These are phyloP conservation scores for Aureobasidium pullulans DNA, from an alignment of 2,329 filamentous ascomycete species.

Conservation along the genomic window DNA sequence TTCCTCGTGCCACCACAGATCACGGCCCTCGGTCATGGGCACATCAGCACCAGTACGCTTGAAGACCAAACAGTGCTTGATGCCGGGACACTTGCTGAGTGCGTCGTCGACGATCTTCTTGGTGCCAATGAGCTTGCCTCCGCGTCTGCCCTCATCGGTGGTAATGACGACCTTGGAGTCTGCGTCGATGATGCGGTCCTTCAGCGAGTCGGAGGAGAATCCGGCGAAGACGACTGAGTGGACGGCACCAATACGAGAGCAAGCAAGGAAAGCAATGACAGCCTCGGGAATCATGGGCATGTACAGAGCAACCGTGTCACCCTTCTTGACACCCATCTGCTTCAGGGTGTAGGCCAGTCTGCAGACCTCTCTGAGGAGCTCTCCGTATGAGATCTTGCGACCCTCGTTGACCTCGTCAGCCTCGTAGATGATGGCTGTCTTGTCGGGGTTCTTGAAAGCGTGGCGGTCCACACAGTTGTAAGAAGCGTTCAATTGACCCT, in stretches of 20 bases:
- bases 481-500: constrained; percentile 87
- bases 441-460: constrained; percentile 88
- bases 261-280: constrained; percentile 82
- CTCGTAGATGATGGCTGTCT: constrained; percentile 96
- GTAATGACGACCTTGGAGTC: constrained; percentile 92
- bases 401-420: constrained; percentile 84
- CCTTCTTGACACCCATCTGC: constrained; percentile 93
- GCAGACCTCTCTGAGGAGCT: constrained; percentile 88
- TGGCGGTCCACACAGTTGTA: constrained; percentile 98
- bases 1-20: constrained; percentile 98
- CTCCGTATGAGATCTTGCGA: constrained; percentile 83
- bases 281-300: constrained; percentile 98
- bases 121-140: constrained; percentile 92
- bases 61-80: constrained; percentile 80
- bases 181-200: constrained; percentile 88
- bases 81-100: constrained; percentile 87
- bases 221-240: constrained; percentile 98
- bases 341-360: constrained; percentile 80
- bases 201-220: constrained; percentile 92
- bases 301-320: constrained; percentile 95
- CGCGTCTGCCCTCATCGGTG: constrained; percentile 93
- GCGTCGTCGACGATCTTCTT: constrained; percentile 99
- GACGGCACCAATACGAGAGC: constrained; percentile 83
- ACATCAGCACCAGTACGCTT: constrained; percentile 92
- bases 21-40: constrained; percentile 80